Base-by-base conservation (phyloP, 768 basidiomycete species). In the Aureoboletus auriporus region DNA sequence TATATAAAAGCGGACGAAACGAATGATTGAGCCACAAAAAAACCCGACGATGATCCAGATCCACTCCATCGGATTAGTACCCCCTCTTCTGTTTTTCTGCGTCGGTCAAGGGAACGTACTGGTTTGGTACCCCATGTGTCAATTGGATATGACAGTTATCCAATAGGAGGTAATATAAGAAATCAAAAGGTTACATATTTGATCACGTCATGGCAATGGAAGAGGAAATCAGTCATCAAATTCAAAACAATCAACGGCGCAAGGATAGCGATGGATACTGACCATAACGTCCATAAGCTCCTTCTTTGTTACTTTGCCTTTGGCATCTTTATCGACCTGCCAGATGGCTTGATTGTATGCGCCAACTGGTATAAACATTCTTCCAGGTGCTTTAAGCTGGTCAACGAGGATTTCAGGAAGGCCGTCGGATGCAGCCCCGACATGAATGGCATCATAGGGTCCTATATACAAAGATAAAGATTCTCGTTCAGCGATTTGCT, bases 281-380 rank as follows among this genome's bases (percentile, higher is more conserved):
- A 93, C 93, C 58, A 75, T 72, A n/a, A 95, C 94, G 20, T 78
- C 86, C 75, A 96, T 92, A 2, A 95, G 69, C 46, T 77, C 69
- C 49, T 71, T 78, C 67, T 78, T 65, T 1, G 75, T 80, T 2
- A 96, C 76, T 5, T 72, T 72, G 0, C 93, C 94, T 0, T 82
- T 51, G 30, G 50, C 71, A 48, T 86, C 83, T 63, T 95, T 96
- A 60, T 94, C 90, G 12, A 95, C 71, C 52, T 89, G 82, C 58
- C 81, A 73, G 45, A 96, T 81, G 57, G 79, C 68, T 50, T 88
- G 83, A 12, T 55, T 55, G 12, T 66, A 58, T 1, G 71, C 75
- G 3, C 93, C 94, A 12, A 97, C 85, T 2, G 94, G 94, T 44
- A 97, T 90, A 70, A 97, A 94, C 86, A 97, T 92, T 44, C 83